A percentile compares a stretch with the other conserved stretches of the same genome.
Conservation (phyloP, 2,329 filamentous ascomycete genomes). For the Pseudopyrenochaeta lycopersici region DNA sequence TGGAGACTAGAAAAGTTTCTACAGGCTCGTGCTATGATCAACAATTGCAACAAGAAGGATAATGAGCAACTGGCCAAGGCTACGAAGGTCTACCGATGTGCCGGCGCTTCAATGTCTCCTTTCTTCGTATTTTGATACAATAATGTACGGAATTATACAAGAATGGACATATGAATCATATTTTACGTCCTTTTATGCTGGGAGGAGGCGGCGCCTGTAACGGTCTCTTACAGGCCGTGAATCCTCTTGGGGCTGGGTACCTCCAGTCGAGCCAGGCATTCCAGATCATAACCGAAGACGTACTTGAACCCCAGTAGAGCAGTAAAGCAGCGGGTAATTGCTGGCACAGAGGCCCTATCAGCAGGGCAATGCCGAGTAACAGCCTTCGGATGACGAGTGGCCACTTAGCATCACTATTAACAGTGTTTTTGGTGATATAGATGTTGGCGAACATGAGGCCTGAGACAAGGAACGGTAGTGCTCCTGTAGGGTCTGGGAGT, state of each 20-base stretch:
- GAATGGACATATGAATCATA: no score
- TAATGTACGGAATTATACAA: no score
- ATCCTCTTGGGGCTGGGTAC: slow-evolving; percentile 35
- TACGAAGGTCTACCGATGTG: neutral
- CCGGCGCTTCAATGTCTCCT: neutral
- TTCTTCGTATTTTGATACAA: neutral
- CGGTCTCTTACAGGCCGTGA: slow-evolving; percentile 38
- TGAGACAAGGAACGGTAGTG: slow-evolving; percentile 60
- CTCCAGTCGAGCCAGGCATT: slow-evolving; percentile 44
- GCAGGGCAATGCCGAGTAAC: slow-evolving; percentile 37
- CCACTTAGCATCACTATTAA: slow-evolving; percentile 20
- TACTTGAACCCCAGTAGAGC: slow-evolving; percentile 52
- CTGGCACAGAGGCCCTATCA: slow-evolving; percentile 45
- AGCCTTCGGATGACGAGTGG: slow-evolving; percentile 30
- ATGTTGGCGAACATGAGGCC: slow-evolving; percentile 61
- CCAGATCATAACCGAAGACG: slow-evolving; percentile 44
- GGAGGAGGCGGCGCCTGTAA: slow-evolving; percentile 29
- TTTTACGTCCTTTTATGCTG: slow-evolving; percentile 7
- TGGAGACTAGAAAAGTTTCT: neutral
- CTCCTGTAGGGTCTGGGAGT: slow-evolving; percentile 60
- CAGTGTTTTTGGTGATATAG: slow-evolving; percentile 33
- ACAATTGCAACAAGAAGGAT: slow-evolving; percentile 1
- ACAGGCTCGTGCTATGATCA: neutral
- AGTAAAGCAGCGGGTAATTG: slow-evolving; percentile 52
- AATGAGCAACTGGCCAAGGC: neutral